Evolutionary conservation across 495 filamentous ascomycete species (phyloP), one percentile per base, ranked within the genome.

Genomic region (Ramalina intermedia): DNA sequence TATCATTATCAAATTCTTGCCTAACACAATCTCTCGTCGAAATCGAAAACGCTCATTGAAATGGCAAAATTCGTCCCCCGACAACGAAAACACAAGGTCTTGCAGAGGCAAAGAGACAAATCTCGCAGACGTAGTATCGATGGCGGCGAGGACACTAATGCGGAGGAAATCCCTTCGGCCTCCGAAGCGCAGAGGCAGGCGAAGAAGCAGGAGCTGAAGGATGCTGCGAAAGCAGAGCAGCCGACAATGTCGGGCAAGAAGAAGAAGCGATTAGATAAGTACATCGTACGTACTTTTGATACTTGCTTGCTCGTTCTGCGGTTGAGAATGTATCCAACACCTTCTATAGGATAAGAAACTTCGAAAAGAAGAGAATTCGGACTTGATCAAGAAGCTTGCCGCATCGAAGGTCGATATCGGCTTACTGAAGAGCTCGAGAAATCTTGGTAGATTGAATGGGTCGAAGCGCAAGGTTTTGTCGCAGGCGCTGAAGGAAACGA

Each of bases 231-330:
- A 50, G 62, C 63, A 12, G 70, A 73, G 48, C 74, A 84, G 44
- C 65, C 72, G n/a, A 85, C 84, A 59, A 78, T 94, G 52, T 90
- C 82, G 29, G 72, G 77, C 37, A 94, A 96, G 70, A 99, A 99
- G 68, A 76, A 86, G 47, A 96, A 96, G 67, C 74, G 91, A 37
- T 68, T 99, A 33, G 87, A 96, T 50, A 96, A 96, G 60, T 99
- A 99, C 60, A 94, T 99, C 70, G 79, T 81, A 61, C 14, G 72
- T 64, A 37, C 23, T 39, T 11, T 16, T 14, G 7, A 13, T 9
- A 33, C 7, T 2, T 11, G 29, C 36, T 20, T 17, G 11, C 44
- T 37, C 16, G 20, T 21, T 43, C 20, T 26, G 18, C 18, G 18
- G 18, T 24, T 24, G 23, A 4, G n/a, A 12, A n/a, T 46, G 24